Evolutionary conservation across 306 rosid species (phyloP).

Genomic region (Corylus americana): DNA sequence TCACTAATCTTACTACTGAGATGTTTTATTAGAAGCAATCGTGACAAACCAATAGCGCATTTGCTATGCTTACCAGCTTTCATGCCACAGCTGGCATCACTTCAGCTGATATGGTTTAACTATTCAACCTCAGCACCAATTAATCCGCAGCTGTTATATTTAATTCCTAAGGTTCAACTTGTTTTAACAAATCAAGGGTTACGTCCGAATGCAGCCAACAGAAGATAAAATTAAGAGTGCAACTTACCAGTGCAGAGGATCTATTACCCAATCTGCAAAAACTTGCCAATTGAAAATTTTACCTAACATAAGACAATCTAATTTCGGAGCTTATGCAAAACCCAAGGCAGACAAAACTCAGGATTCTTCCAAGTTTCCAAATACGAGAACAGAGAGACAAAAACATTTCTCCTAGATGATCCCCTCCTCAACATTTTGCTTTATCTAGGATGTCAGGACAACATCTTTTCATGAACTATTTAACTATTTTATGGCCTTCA

Average conservation of each 20-base stretch:
- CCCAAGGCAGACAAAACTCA: background rate
- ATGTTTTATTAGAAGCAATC: too few relatives aligned
- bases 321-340: background rate
- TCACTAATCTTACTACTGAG: too few relatives aligned
- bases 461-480: background rate
- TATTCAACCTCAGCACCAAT: background rate
- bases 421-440: background rate
- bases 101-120: background rate
- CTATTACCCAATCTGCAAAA: background rate
- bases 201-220: background rate
- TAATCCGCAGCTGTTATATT: slow-evolving; percentile 11
- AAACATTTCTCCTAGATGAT: background rate
- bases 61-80: background rate
- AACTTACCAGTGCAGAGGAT: background rate
- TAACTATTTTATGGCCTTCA: background rate
- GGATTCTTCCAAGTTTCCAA: background rate
- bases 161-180: background rate
- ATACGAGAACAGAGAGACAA: background rate
- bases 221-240: background rate
- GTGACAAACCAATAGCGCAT: too few relatives aligned
- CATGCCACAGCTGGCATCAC: background rate
- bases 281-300: background rate
- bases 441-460: background rate
- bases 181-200: background rate
- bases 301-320: background rate